phyloP scores from a whole-genome alignment of 768 basidiomycete species.

The Lentinula sp. region DNA sequence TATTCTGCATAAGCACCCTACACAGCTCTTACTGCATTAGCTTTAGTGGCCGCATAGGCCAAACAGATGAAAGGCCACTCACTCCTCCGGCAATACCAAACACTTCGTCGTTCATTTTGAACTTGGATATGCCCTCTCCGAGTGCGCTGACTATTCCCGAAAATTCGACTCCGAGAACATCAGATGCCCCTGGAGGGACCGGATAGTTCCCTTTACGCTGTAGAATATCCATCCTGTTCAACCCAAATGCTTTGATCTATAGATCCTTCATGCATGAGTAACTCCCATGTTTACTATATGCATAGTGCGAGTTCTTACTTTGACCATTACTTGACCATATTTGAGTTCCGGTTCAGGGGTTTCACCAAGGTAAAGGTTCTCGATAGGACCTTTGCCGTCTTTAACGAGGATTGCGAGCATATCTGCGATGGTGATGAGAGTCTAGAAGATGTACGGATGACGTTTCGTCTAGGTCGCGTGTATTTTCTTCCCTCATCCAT shows the following conservation, averaged over 20 bases:
- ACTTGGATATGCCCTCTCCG: constrained; percentile 44
- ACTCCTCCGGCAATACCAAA: constrained; percentile 79
- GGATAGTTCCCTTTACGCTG: constrained; percentile 76
- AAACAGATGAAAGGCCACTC: constrained; percentile 20
- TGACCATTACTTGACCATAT: constrained; percentile 67
- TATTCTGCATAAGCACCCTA: constrained; percentile 93
- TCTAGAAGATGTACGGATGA: background rate
- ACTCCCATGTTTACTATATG: background rate
- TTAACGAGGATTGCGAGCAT: constrained; percentile 84
- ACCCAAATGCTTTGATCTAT: constrained; percentile 77
- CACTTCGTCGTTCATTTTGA: constrained; percentile 65
- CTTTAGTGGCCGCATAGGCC: background rate
- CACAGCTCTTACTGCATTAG: background rate
- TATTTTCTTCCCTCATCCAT: too few relatives aligned
- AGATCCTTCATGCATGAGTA: background rate
- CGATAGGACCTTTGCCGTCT: constrained; percentile 65
- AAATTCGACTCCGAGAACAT: constrained; percentile 85
- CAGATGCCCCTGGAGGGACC: constrained; percentile 66
- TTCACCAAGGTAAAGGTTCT: constrained; percentile 76
- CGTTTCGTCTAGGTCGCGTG: background rate
- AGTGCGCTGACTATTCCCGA: constrained; percentile 57
- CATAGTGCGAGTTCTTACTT: constrained; percentile 35
- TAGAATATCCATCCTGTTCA: constrained; percentile 81
- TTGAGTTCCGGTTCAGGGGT: constrained; percentile 52
- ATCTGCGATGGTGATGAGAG: constrained; percentile 11